Evolutionary conservation across 2,329 filamentous ascomycete species (phyloP), one percentile per base, ranked within the genome.

Genomic region (Penicillium sp.): DNA sequence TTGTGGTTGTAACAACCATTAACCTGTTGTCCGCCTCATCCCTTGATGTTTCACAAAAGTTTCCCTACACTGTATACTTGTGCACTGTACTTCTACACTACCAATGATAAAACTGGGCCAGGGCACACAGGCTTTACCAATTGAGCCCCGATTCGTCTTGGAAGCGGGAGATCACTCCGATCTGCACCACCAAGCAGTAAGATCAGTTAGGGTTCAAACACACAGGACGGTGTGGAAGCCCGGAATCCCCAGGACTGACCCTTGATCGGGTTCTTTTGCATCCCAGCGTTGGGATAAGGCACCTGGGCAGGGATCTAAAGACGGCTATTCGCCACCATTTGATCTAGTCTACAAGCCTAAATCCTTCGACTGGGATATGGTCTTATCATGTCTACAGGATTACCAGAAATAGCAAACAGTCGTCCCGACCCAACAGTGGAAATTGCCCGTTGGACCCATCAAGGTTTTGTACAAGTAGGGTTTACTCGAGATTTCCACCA

Each of bases 131-230:
- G n/a, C n/a, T 34, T 2, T 36, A 36, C 13, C 24, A 32, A 43
- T 40, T 39, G 13, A 32, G 47, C 40, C 22, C 24, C 21, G 24
- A 40, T 53, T 43, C 31, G 31, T 43, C 46, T 32, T 49, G 10
- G 27, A 50, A 49, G 40, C 46, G 40, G 47, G 47, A 49, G 32
- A 54, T 50, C 52, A 50, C 47, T 45, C 46, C 40, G 40, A 50
- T 54, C 40, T 54, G 24, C 51, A 18, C 43, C 38, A 22, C 51
- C 43, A 42, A 36, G 21, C 27, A 32, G 14, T 24, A 16, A 44
- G 18, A 18, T 29, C 31, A 14, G 11, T 18, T 16, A 45, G 27
- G 32, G 13, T 44, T 11, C 2, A 44, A 44, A 18, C 43, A 40
- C 5, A n/a, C n/a, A 24, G 40, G 31, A 48, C 38, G n/a, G 44